Base-by-base conservation (phyloP, 805 yeast genomes). In the Yarrowia sp. region DNA sequence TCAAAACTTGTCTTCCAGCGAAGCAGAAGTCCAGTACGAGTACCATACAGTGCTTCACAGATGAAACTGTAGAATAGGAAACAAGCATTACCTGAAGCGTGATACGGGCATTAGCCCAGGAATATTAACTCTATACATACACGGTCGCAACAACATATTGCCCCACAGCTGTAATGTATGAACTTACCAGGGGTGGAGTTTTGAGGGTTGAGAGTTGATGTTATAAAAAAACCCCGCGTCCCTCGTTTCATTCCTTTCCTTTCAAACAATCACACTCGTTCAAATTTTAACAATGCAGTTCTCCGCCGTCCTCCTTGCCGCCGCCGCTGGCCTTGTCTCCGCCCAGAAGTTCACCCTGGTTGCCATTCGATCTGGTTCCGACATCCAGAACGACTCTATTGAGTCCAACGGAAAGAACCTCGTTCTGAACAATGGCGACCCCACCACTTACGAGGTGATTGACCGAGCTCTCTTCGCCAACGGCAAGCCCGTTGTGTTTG, bases 301-400 rank as follows among this genome's bases (percentile, higher is more conserved):
- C 51, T 43, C 64, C 33, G 22, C 52, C 52, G 28, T 59, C 19
- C 40, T 40, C 28, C 62, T 54, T 21, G 48, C 62, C 36, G 35
- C 46, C 26, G 46, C 46, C 35, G 56, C 58, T 5, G 44, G 48
- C 62, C 44, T 40, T 36, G 62, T 35, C 36, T 54, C 48, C 33
- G 52, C 64, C 41, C 43, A 59, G 52, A 43, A 41, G 41, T 59
- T 59, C 43, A 12, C n/a, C 16, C 52, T 59, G 14, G 33, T 59
- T 24, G 38, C 64, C 41, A 59, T 59, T 41, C 64, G 52, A 16
- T 59, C 64, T 24, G 64, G 64, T 14, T 59, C 64, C 35, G 52
- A 41, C 12, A 24, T 59, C 52, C 64, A 59, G 41, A 32, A 43
- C 64, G 33, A 30, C 22, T 12, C 64, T 33, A 44, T 59, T 32